Evolutionary conservation across 345 rosid species (phyloP).

Genomic region (Lumnitzera racemosa): DNA sequence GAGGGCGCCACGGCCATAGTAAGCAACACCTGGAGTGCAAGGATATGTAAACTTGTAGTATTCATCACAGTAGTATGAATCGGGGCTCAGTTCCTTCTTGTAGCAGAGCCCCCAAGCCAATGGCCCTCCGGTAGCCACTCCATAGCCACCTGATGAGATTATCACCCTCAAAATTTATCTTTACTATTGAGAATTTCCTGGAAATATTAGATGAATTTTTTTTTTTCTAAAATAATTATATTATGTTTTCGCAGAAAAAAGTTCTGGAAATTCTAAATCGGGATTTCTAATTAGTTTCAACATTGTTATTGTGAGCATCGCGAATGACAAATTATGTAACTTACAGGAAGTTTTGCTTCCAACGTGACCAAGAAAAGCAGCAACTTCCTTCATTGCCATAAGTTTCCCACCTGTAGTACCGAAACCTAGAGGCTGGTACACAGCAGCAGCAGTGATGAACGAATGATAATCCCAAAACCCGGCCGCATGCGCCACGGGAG

Average conservation of each 20-base stretch:
- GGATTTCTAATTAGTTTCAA: too few species aligned
- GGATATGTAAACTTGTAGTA: slow-evolving; percentile 61
- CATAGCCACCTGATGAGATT: slow-evolving; percentile 62
- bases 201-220: background rate
- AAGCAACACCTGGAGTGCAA: slow-evolving; percentile 68
- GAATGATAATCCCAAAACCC: slow-evolving; percentile 79
- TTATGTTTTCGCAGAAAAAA: too few species aligned
- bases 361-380: slow-evolving; percentile 77
- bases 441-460: slow-evolving; percentile 58
- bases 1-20: slow-evolving; percentile 85
- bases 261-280: too few species aligned
- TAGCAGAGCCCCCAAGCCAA: slow-evolving; percentile 87
- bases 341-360: slow-evolving; percentile 80
- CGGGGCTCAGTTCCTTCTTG: slow-evolving; percentile 89
- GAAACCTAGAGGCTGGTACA: slow-evolving; percentile 62
- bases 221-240: too few species aligned
- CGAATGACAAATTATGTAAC: slow-evolving; percentile 1
- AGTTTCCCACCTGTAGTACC: slow-evolving; percentile 59
- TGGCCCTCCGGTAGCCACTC: slow-evolving; percentile 92
- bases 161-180: background rate
- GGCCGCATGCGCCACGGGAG: slow-evolving; percentile 67
- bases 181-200: background rate
- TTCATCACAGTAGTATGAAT: slow-evolving; percentile 61
- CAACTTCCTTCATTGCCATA: slow-evolving; percentile 51
- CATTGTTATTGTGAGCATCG: too few species aligned